Evolutionary conservation across 805 yeast genomes (phyloP), one percentile per base, ranked within the genome.

Genomic region (Saccharomycopsis selenospora): DNA sequence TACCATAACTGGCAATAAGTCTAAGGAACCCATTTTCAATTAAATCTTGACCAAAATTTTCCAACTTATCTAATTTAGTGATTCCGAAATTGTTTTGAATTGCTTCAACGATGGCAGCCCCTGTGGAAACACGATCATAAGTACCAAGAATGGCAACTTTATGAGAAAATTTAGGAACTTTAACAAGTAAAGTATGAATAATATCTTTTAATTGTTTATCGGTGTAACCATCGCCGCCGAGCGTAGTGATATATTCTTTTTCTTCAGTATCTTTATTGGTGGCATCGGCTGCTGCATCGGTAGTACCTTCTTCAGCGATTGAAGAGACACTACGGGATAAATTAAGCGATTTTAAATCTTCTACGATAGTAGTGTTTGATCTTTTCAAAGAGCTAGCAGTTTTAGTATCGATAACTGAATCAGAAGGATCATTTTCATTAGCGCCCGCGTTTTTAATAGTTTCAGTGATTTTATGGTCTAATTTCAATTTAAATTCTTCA

Each of bases 11-110:
- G 4, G 91, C 91, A 42, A 85, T 79, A 27, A 80, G 70, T 54
- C 80, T 71, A 29, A 86, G 61, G 54, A 75, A 82, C 0, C 87
- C 90, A 45, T 71, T 62, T 40, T 72, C 65, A 22, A 85, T 64
- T 49, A 86, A 68, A 59, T 77, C 85, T 60, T 85, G 93, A 17
- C 95, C 95, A 60, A 83, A 76, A 10, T 57, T 57, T 64, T 87
- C 96, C 7, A 86, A 85, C 53, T 70, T 71, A 17, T 74, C 82
- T 26, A 79, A 62, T 52, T 75, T 67, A 3, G 57, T 46, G 41
- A 72, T 63, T 10, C 69, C 67, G 38, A 77, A 61, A 55, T 73
- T 70, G 43, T 67, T 68, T 52, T 72, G 72, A 14, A 82, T 59
- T 84, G 85, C 82, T 43, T 71, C 71, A 2, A 80, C 74, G 36